A percentile compares a stretch with the other conserved stretches of the same genome.
phyloP scores from a whole-genome alignment of 148 eudicot genomes.

The Fagopyrum homotropicum region DNA sequence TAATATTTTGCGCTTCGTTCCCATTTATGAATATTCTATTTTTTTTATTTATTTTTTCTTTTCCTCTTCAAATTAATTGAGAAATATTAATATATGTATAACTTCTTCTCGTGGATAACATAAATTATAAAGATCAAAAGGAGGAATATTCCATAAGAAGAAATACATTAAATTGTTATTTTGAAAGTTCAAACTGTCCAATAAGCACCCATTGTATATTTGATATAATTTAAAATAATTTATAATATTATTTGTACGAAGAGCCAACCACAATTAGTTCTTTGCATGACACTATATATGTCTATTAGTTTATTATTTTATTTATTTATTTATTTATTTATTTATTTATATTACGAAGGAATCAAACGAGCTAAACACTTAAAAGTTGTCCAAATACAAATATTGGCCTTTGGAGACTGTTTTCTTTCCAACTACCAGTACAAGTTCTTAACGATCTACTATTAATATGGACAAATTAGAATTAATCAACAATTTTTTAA shows the following conservation, averaged over 20 bases:
- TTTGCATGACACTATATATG: not conserved
- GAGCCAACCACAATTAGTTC: conserved; percentile 1
- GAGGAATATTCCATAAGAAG: too few relatives aligned
- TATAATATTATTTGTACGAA: not conserved
- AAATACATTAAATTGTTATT: too few relatives aligned
- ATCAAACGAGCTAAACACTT: not conserved
- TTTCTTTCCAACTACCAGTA: not conserved
- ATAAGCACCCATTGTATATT: not conserved
- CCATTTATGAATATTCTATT: too few relatives aligned
- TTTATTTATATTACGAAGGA: not conserved
- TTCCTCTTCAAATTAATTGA: too few relatives aligned
- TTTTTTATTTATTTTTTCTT: too few relatives aligned
- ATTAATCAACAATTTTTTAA: too few relatives aligned
- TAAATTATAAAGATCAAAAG: too few relatives aligned
- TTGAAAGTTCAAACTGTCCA: not conserved
- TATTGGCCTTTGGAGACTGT: not conserved
- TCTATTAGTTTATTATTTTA: not conserved
- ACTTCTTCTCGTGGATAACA: too few relatives aligned
- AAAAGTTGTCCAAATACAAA: not conserved
- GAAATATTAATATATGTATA: too few relatives aligned
- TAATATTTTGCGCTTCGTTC: too few relatives aligned
- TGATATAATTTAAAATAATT: not conserved
- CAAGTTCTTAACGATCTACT: too few relatives aligned
- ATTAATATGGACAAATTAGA: too few relatives aligned
- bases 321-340: not conserved